A percentile compares a stretch with the other conserved stretches of the same genome.
Conservation (phyloP, 192 early-diverging fungal species). For the Chytriomyces confervae region DNA sequence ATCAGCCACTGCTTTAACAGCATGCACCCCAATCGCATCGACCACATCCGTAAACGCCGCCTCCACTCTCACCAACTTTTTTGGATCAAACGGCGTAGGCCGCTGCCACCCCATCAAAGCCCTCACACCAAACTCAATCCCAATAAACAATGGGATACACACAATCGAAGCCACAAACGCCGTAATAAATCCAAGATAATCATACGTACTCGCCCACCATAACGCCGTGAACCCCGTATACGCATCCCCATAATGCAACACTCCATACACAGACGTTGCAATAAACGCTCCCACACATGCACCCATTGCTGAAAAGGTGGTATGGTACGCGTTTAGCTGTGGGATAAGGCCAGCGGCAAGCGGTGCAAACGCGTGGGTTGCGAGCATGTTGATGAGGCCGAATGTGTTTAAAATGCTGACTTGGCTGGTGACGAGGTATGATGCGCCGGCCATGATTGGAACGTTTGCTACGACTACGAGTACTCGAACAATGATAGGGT, state of each 20-base stretch:
- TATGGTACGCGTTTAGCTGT: constrained; percentile 38
- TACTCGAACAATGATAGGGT: constrained; percentile 21
- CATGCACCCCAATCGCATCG: not conserved
- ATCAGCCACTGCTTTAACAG: not conserved
- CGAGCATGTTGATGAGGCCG: constrained; percentile 48
- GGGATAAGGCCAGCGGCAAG: constrained; percentile 46
- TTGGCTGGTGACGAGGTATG: constrained; percentile 24
- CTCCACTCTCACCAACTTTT: not conserved
- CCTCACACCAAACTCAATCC: constrained; percentile 35
- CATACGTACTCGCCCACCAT: constrained; percentile 46
- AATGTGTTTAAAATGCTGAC: constrained; percentile 43
- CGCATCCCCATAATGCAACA: constrained; percentile 27
- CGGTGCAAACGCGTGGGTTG: constrained; percentile 39
- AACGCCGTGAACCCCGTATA: constrained; percentile 31
- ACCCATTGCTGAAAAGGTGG: constrained; percentile 39
- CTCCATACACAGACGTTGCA: constrained; percentile 37
- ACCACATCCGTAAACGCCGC: not conserved
- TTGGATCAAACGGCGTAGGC: constrained; percentile 1
- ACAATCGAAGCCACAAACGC: constrained; percentile 42
- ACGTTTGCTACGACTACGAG: constrained; percentile 48
- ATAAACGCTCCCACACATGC: constrained; percentile 44
- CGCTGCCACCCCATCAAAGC: constrained; percentile 12
- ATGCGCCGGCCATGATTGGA: constrained; percentile 44
- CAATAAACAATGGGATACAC: constrained; percentile 35
- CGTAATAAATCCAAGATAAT: constrained; percentile 42